Evolutionary conservation across 2,329 filamentous ascomycete species (phyloP).

Genomic region (Curvularia sp.): DNA sequence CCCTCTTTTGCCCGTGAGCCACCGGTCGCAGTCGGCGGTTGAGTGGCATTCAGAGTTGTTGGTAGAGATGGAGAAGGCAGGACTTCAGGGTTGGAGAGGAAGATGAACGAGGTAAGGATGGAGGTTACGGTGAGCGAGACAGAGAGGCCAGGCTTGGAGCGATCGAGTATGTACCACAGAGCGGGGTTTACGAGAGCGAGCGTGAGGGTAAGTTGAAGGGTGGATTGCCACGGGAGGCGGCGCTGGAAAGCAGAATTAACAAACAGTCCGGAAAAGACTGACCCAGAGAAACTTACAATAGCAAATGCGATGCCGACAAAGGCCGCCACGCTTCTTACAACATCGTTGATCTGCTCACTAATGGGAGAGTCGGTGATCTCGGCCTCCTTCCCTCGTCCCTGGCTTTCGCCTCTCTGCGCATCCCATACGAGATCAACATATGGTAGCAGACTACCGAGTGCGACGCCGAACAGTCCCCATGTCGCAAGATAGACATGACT

Average conservation of each 20-base stretch:
- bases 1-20: slow-evolving; percentile 8
- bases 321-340: slow-evolving; percentile 72
- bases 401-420: slow-evolving; percentile 50
- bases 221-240: slow-evolving; percentile 90
- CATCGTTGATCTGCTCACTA: slow-evolving; percentile 75
- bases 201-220: slow-evolving; percentile 88
- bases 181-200: slow-evolving; percentile 91
- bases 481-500: slow-evolving; percentile 74
- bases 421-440: slow-evolving; percentile 83
- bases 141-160: slow-evolving; percentile 82
- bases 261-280: not conserved
- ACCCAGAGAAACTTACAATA: slow-evolving; percentile 69
- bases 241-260: slow-evolving; percentile 62
- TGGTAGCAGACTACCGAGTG: slow-evolving; percentile 79
- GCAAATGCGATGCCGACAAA: slow-evolving; percentile 78
- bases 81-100: slow-evolving; percentile 78
- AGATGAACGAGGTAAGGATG: slow-evolving; percentile 74
- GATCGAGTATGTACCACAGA: slow-evolving; percentile 95
- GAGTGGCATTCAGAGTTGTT: slow-evolving; percentile 34
- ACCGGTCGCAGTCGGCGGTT: slow-evolving; percentile 17
- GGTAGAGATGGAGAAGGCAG: slow-evolving; percentile 63
- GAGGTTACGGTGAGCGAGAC: slow-evolving; percentile 78
- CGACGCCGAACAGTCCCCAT: slow-evolving; percentile 83
- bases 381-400: slow-evolving; percentile 32
- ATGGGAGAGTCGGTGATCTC: slow-evolving; percentile 50